phyloP scores from a whole-genome alignment of 148 eudicot genomes.

The Pharnaceum exiguum region DNA sequence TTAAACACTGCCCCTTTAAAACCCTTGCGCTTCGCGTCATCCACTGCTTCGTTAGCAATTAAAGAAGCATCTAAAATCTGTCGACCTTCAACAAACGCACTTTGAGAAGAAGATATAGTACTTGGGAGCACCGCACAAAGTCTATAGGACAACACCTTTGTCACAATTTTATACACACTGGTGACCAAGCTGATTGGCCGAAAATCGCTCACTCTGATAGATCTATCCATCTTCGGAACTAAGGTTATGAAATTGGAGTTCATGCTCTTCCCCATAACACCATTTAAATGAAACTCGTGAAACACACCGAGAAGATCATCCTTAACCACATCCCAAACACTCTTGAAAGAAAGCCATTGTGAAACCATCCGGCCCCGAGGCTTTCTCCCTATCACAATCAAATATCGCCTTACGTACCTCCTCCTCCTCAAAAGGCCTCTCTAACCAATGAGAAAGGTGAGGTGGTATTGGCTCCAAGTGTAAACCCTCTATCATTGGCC shows the following conservation, averaged over 20 bases:
- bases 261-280: neutral
- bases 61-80: neutral
- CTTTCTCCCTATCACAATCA: neutral
- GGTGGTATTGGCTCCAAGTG: no score
- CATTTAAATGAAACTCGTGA: neutral
- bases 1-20: neutral
- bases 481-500: no score
- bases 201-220: no score
- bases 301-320: neutral
- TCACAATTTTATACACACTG: no score
- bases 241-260: neutral
- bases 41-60: neutral
- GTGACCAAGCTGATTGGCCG: no score
- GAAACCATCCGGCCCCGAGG: neutral
- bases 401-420: neutral
- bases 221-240: neutral
- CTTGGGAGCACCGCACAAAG: no score
- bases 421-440: neutral
- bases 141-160: no score
- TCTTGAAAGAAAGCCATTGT: neutral
- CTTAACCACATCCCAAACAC: neutral
- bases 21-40: neutral
- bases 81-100: neutral
- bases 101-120: no score
- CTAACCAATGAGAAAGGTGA: no score